phyloP scores from a whole-genome alignment of 805 yeast genomes.

The Cyberlindnera americana region DNA sequence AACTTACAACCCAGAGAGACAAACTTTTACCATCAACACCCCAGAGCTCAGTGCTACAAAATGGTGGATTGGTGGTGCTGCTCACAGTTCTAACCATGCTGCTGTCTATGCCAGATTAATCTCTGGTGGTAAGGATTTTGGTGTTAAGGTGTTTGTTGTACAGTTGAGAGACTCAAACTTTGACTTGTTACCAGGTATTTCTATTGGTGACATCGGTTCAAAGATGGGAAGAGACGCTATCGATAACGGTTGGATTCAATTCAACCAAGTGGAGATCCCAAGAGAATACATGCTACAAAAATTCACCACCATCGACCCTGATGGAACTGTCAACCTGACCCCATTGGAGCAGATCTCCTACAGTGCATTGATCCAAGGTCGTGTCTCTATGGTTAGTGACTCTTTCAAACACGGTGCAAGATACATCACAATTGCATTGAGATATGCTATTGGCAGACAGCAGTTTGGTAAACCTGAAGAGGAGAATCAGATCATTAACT shows the following conservation, averaged over 20 bases:
- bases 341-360: conserved; percentile 87
- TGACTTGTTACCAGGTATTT: conserved; percentile 69
- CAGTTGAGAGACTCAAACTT: conserved; percentile 71
- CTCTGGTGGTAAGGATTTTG: conserved; percentile 80
- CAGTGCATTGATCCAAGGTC: conserved; percentile 82
- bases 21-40: conserved; percentile 74
- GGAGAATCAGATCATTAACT: conserved; percentile 77
- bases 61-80: conserved; percentile 99
- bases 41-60: conserved; percentile 92
- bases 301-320: conserved; percentile 66
- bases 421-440: conserved; percentile 75
- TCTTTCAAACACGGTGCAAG: conserved; percentile 79
- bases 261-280: conserved; percentile 78
- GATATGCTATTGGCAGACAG: conserved; percentile 57
- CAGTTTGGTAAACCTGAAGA: conserved; percentile 62
- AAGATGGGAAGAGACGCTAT: conserved; percentile 96
- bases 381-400: conserved; percentile 87
- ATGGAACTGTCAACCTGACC: conserved; percentile 65
- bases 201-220: conserved; percentile 88
- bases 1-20: conserved; percentile 59
- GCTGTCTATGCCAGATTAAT: conserved; percentile 79
- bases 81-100: conserved; percentile 87
- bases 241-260: conserved; percentile 96
- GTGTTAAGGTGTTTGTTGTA: conserved; percentile 93
- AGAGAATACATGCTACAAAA: conserved; percentile 67